Conservation (phyloP, 2,329 filamentous ascomycete species). For the Beauveria sp. region DNA sequence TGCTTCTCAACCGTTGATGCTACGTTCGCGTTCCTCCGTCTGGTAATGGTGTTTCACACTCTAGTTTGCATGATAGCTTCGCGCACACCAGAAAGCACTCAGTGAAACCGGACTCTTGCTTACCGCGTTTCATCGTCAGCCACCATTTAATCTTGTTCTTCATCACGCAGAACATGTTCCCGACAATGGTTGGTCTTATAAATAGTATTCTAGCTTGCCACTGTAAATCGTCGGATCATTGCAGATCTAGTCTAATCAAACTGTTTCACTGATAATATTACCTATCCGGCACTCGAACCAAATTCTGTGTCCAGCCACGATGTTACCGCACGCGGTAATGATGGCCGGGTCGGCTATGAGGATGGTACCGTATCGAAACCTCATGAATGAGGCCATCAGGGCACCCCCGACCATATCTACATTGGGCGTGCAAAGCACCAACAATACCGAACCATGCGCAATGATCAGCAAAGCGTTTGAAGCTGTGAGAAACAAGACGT, state of each 20-base stretch:
- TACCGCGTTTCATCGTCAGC: not conserved
- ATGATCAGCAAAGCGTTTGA: constrained; percentile 1
- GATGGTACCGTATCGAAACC: not conserved
- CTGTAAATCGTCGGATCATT: not conserved
- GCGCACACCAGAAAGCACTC: too few species aligned
- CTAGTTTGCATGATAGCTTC: too few species aligned
- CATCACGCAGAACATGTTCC: too few species aligned
- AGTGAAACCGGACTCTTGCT: not conserved
- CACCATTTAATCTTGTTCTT: not conserved
- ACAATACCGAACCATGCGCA: not conserved
- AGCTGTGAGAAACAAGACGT: not conserved
- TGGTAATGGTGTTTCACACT: too few species aligned
- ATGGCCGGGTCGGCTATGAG: not conserved
- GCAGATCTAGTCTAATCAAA: not conserved
- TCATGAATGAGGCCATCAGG: not conserved
- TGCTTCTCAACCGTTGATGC: too few species aligned
- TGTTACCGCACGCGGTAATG: not conserved
- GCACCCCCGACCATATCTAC: not conserved
- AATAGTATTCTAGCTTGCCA: not conserved
- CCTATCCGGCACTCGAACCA: not conserved
- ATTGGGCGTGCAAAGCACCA: not conserved
- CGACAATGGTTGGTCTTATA: not conserved
- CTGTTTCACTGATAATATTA: not conserved
- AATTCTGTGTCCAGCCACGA: not conserved
- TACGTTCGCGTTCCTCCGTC: too few species aligned